phyloP scores from a whole-genome alignment of 192 early-diverging fungal genomes.

The Obelidium mucronatum region DNA sequence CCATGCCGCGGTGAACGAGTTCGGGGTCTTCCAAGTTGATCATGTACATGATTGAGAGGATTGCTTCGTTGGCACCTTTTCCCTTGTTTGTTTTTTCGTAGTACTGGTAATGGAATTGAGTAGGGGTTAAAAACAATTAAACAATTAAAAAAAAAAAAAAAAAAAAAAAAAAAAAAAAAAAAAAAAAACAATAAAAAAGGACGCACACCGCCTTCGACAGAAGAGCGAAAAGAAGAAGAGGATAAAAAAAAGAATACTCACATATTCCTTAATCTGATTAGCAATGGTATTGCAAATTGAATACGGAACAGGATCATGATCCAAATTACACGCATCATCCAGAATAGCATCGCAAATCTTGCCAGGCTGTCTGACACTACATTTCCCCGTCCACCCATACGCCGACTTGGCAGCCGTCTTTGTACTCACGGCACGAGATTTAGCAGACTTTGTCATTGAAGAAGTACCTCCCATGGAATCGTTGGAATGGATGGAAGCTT shows the following conservation, averaged over 20 bases:
- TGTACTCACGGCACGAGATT: not conserved
- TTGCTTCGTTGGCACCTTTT: slow-evolving; percentile 19
- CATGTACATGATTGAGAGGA: slow-evolving; percentile 7
- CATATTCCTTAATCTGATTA: not conserved
- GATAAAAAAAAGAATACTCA: not conserved
- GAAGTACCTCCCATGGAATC: not conserved
- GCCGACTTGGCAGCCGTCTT: slow-evolving; percentile 5
- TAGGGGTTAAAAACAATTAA: too few species aligned
- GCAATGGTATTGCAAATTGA: not conserved
- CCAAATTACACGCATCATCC: slow-evolving; percentile 25
- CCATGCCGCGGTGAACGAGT: slow-evolving; percentile 14
- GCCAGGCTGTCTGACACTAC: not conserved
- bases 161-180: too few species aligned
- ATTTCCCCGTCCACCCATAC: slow-evolving; percentile 1
- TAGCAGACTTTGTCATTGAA: not conserved
- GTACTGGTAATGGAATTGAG: too few species aligned
- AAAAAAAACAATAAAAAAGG: too few species aligned
- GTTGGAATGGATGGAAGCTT: not conserved
- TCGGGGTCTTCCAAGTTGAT: slow-evolving; percentile 27
- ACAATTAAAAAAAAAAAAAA: too few species aligned
- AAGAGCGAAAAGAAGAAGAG: not conserved
- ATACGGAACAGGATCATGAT: not conserved
- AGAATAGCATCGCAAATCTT: slow-evolving; percentile 25
- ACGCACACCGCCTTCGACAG: not conserved
- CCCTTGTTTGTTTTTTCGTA: slow-evolving; percentile 12